Conservation (phyloP, 371 early-diverging fungal genomes). For the Mucor mucedo region DNA sequence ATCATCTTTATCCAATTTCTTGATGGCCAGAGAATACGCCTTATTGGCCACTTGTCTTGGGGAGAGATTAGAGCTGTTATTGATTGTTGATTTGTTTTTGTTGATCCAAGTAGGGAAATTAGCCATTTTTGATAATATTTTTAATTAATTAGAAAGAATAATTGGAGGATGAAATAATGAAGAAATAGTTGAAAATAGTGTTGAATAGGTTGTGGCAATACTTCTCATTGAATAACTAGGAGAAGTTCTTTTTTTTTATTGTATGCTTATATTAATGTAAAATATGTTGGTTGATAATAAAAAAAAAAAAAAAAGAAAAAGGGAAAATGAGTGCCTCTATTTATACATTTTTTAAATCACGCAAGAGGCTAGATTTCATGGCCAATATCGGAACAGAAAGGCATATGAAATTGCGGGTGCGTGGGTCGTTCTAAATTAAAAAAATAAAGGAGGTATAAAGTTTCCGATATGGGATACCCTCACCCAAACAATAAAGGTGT, state of each 20-base stretch:
- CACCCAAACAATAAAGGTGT: no score
- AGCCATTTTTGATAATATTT: constrained; percentile 23
- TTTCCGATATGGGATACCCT: background rate
- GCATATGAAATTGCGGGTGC: constrained; percentile 19
- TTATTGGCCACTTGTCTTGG: constrained; percentile 50
- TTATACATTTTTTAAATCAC: constrained; percentile 4
- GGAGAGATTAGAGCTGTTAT: constrained; percentile 27
- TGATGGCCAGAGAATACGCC: constrained; percentile 38
- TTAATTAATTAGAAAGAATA: constrained; percentile 20
- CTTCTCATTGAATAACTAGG: constrained; percentile 34
- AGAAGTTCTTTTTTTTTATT: constrained; percentile 16
- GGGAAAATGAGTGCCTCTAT: background rate
- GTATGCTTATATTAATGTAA: background rate
- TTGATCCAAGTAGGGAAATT: constrained; percentile 33
- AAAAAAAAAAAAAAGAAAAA: constrained; percentile 5
- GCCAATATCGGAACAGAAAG: constrained; percentile 20
- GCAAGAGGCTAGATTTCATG: constrained; percentile 13
- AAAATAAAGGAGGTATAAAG: constrained; percentile 4
- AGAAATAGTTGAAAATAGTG: constrained; percentile 29
- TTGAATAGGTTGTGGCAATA: constrained; percentile 26
- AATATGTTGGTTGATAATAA: background rate
- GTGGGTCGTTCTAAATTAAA: background rate
- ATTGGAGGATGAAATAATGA: constrained; percentile 39
- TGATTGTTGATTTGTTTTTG: constrained; percentile 17
- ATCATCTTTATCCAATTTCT: constrained; percentile 48